phyloP scores from a whole-genome alignment of 805 yeast species.

The Sungouiella blattae region DNA sequence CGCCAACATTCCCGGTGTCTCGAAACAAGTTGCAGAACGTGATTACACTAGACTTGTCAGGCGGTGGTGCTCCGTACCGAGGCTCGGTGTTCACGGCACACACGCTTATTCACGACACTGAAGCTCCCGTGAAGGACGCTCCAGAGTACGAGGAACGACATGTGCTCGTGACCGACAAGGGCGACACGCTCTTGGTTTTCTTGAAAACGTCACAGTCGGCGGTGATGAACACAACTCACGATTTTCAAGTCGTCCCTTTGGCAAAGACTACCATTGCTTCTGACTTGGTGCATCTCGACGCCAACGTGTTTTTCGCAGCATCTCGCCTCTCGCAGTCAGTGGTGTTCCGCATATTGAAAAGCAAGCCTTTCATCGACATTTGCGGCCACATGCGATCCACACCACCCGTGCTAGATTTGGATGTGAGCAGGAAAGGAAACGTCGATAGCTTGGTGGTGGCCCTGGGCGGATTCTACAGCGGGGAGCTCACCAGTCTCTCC shows the following conservation, averaged over 20 bases:
- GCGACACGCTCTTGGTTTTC: slow-evolving; percentile 25
- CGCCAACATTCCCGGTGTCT: slow-evolving; percentile 7
- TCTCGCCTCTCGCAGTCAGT: slow-evolving; percentile 31
- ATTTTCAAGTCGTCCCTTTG: slow-evolving; percentile 20
- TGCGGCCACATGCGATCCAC: slow-evolving; percentile 19
- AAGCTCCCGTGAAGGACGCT: background rate
- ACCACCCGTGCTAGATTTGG: slow-evolving; percentile 31
- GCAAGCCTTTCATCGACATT: slow-evolving; percentile 25
- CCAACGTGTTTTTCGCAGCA: slow-evolving; percentile 26
- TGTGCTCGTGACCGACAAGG: slow-evolving; percentile 26
- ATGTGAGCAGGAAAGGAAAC: slow-evolving; percentile 4
- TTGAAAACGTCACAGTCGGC: slow-evolving; percentile 7
- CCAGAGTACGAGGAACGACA: slow-evolving; percentile 2
- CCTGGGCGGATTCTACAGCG: slow-evolving; percentile 35
- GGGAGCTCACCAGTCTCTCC: too few relatives aligned
- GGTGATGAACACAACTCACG: slow-evolving; percentile 4
- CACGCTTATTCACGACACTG: background rate
- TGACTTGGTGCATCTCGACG: slow-evolving; percentile 23
- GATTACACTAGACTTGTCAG: background rate
- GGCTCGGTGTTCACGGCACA: background rate
- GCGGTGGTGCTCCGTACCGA: background rate
- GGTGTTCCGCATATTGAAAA: slow-evolving; percentile 22
- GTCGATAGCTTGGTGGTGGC: slow-evolving; percentile 17
- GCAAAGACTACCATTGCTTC: slow-evolving; percentile 31
- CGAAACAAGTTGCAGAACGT: background rate